A percentile compares a stretch with the other conserved stretches of the same genome.
These are phyloP conservation scores for Pleurotus giganteus DNA, from an alignment of 768 basidiomycete species.

Conservation along the genomic window DNA sequence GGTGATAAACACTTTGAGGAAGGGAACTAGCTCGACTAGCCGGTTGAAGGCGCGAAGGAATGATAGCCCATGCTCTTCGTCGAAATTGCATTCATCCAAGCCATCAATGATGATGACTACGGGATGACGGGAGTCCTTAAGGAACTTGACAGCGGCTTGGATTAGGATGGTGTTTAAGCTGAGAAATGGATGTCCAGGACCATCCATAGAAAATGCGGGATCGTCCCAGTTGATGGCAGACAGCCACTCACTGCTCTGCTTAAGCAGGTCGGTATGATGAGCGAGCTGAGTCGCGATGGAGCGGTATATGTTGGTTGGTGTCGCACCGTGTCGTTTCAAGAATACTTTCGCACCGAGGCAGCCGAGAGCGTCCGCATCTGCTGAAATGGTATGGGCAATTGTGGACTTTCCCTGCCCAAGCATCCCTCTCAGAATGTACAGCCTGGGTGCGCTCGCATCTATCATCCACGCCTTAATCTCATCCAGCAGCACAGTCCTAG, in stretches of 20 bases:
- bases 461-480: background rate
- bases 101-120: slow-evolving; percentile 19
- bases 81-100: slow-evolving; percentile 26
- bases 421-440: background rate
- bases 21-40: slow-evolving; percentile 1
- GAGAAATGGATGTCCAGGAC: background rate
- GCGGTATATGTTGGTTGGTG: slow-evolving; percentile 14
- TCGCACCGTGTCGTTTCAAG: slow-evolving; percentile 17
- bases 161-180: slow-evolving; percentile 18
- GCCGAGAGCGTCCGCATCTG: background rate
- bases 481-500: background rate
- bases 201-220: slow-evolving; percentile 10
- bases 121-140: background rate
- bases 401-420: slow-evolving; percentile 2
- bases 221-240: slow-evolving; percentile 10
- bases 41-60: background rate
- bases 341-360: slow-evolving; percentile 23
- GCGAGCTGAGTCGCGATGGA: slow-evolving; percentile 20
- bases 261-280: background rate
- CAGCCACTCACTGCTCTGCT: slow-evolving; percentile 11
- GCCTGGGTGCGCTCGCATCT: background rate
- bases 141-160: slow-evolving; percentile 11
- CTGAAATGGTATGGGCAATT: slow-evolving; percentile 3
- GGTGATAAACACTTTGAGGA: slow-evolving; percentile 11
- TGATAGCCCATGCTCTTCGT: slow-evolving; percentile 7